Evolutionary conservation across 2,329 filamentous ascomycete genomes (phyloP).

Genomic region (Penicillium polonicum): DNA sequence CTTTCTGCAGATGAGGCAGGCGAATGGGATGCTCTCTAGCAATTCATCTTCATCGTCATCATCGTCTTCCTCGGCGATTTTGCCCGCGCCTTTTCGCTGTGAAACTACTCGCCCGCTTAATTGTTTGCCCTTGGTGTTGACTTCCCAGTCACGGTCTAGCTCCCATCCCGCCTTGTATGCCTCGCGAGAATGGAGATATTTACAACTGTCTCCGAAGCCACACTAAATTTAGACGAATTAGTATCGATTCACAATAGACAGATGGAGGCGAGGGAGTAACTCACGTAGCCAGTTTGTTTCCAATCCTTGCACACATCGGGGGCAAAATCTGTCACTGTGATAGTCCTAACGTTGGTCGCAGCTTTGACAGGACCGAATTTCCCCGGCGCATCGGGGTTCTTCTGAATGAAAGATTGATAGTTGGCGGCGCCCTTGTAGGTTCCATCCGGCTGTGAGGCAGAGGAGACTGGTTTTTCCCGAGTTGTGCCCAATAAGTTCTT

Average conservation of each 20-base stretch:
- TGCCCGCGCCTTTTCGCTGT: slow-evolving; percentile 45
- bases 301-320: slow-evolving; percentile 96
- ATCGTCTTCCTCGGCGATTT: slow-evolving; percentile 50
- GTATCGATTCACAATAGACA: slow-evolving; percentile 51
- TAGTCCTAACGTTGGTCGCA: slow-evolving; percentile 82
- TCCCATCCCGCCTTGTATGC: slow-evolving; percentile 89
- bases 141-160: slow-evolving; percentile 91
- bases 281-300: slow-evolving; percentile 66
- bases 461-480: slow-evolving; percentile 12
- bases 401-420: slow-evolving; percentile 72
- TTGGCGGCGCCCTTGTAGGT: slow-evolving; percentile 76
- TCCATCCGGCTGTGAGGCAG: slow-evolving; percentile 52
- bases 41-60: slow-evolving; percentile 66
- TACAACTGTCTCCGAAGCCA: slow-evolving; percentile 76
- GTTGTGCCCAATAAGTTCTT: slow-evolving; percentile 48
- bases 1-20: slow-evolving; percentile 80
- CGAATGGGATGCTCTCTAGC: slow-evolving; percentile 82
- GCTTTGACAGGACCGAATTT: slow-evolving; percentile 82
- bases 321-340: slow-evolving; percentile 86
- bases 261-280: slow-evolving; percentile 28
- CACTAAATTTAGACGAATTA: slow-evolving; percentile 41
- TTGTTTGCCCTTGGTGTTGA: slow-evolving; percentile 61
- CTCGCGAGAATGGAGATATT: slow-evolving; percentile 61
- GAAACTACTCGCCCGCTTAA: slow-evolving; percentile 50
- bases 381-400: slow-evolving; percentile 70